Evolutionary conservation across 108 stramenopile genomes (phyloP).

Genomic region (Cyclostephanos invisitatus): DNA sequence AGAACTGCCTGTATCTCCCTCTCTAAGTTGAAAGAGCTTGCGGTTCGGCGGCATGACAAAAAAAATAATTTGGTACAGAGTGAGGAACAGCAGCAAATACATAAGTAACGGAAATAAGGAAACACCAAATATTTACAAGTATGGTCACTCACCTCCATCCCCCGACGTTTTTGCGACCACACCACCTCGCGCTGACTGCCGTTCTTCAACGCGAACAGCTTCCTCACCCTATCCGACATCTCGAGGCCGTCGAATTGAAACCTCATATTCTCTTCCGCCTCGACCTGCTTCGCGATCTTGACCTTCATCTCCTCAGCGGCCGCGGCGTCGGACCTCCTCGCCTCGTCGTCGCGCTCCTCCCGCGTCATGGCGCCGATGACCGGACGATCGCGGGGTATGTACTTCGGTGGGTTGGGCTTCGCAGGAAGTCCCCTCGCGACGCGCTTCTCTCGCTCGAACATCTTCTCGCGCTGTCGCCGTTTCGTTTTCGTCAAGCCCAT

Average conservation of each 20-base stretch:
- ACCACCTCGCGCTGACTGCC: slow-evolving; percentile 79
- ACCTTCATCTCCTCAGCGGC: slow-evolving; percentile 64
- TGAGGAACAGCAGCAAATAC: background rate
- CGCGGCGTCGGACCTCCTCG: slow-evolving; percentile 50
- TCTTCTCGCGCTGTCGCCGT: slow-evolving; percentile 41
- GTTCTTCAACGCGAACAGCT: slow-evolving; percentile 79
- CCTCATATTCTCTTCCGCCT: slow-evolving; percentile 37
- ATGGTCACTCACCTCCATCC: slow-evolving; percentile 66
- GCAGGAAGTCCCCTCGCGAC: slow-evolving; percentile 39
- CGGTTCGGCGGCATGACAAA: background rate
- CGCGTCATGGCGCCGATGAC: slow-evolving; percentile 72
- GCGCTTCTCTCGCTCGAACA: slow-evolving; percentile 41
- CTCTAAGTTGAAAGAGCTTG: slow-evolving; percentile 72
- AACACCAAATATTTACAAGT: background rate
- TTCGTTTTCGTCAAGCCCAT: slow-evolving; percentile 41
- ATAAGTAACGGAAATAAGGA: background rate
- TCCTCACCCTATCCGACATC: slow-evolving; percentile 76
- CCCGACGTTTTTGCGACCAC: slow-evolving; percentile 75
- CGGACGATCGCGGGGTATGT: slow-evolving; percentile 66
- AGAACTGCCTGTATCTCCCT: slow-evolving; percentile 75
- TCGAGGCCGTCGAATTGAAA: slow-evolving; percentile 43
- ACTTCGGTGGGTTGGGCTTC: slow-evolving; percentile 61
- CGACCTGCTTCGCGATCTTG: slow-evolving; percentile 51
- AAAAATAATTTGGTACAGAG: background rate
- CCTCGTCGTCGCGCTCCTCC: slow-evolving; percentile 62